A percentile compares a stretch with the other conserved stretches of the same genome.
These are phyloP conservation scores for Brasenia schreberi DNA, from an alignment of 164 flowering plant species.

Conservation along the genomic window DNA sequence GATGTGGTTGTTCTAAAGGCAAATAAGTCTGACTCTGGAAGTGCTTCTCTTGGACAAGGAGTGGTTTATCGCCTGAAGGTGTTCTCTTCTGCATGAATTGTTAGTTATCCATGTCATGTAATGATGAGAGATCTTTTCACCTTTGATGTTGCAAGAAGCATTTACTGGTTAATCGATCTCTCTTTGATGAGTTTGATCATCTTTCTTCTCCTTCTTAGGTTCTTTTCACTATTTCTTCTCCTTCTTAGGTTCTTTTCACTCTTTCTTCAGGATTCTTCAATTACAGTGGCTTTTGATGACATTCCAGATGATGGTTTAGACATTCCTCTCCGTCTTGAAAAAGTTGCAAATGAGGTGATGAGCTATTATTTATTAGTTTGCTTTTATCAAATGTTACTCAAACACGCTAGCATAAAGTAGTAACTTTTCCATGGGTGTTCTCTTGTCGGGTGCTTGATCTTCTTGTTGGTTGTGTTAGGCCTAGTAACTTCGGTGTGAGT, in stretches of 20 bases:
- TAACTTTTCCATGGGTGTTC: no score
- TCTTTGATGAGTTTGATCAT: not conserved
- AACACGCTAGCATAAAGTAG: no score
- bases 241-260: not conserved
- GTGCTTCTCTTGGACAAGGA: conserved; percentile 94
- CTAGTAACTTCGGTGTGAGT: no score
- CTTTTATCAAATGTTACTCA: no score
- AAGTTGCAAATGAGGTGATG: conserved; percentile 89
- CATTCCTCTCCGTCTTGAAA: conserved; percentile 88
- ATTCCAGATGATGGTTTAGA: conserved; percentile 94
- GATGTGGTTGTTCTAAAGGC: conserved; percentile 88
- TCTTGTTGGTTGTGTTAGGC: no score
- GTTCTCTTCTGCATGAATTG: conserved; percentile 1
- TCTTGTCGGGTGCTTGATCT: no score
- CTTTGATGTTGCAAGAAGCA: not conserved
- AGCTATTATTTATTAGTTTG: not conserved
- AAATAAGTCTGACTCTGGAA: conserved; percentile 80
- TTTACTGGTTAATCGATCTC: no score
- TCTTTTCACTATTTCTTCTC: conserved; percentile 5
- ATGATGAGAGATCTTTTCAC: no score
- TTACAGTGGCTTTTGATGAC: conserved; percentile 93
- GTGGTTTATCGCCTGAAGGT: conserved; percentile 96
- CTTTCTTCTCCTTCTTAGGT: not conserved
- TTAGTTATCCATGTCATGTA: not conserved
- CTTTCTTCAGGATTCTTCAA: conserved; percentile 67